Conservation (phyloP, 441 rosid species). For the Gossypium lobatum region DNA sequence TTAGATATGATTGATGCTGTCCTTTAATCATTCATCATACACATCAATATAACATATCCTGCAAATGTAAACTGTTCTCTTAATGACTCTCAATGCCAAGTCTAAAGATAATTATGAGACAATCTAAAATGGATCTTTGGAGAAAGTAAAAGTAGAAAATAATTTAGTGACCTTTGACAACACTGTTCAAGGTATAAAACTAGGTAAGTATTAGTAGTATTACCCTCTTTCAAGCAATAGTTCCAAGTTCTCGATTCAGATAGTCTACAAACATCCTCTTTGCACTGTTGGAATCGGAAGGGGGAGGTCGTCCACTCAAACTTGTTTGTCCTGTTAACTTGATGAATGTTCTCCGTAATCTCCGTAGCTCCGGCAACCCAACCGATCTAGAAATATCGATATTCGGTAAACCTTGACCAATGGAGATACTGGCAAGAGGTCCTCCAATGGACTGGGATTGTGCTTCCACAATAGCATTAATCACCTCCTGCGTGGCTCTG, state of each 20-base stretch:
- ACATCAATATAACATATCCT: background rate
- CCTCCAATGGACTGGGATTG: constrained; percentile 72
- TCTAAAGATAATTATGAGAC: background rate
- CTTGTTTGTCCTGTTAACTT: constrained; percentile 88
- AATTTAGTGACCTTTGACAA: background rate
- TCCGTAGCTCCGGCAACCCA: constrained; percentile 79
- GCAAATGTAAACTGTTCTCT: background rate
- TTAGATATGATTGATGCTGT: background rate
- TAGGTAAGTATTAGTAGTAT: background rate
- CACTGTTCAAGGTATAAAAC: background rate
- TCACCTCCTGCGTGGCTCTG: constrained; percentile 83
- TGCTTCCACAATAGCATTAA: constrained; percentile 62
- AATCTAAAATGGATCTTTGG: background rate
- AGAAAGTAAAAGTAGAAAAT: background rate
- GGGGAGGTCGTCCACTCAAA: constrained; percentile 76
- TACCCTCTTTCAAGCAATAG: constrained; percentile 25
- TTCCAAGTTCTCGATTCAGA: constrained; percentile 78
- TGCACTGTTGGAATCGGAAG: constrained; percentile 78
- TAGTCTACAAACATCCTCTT: constrained; percentile 91
- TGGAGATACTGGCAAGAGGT: constrained; percentile 48
- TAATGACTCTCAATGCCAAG: background rate
- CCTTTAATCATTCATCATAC: background rate
- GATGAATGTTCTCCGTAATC: constrained; percentile 73
- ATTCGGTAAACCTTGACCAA: constrained; percentile 56
- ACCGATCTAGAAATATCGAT: constrained; percentile 55